phyloP scores from a whole-genome alignment of 2,329 filamentous ascomycete species.

The Blastomyces emzantsi region DNA sequence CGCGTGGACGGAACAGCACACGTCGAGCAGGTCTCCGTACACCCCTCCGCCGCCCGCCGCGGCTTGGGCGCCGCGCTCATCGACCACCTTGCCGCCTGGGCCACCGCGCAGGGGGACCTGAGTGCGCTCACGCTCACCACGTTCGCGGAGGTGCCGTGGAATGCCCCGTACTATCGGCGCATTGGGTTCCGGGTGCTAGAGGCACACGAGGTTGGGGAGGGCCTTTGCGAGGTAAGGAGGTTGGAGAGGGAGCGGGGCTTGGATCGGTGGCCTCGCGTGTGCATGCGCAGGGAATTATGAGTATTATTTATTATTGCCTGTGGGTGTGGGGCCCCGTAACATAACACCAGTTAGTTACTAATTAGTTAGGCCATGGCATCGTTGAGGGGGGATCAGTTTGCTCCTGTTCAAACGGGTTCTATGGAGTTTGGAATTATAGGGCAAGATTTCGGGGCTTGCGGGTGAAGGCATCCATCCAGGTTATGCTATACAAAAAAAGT shows the following conservation, averaged over 20 bases:
- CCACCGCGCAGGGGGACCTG: background rate
- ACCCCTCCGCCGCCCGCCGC: background rate
- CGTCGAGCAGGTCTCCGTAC: background rate
- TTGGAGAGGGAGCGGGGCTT: background rate
- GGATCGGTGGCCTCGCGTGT: background rate
- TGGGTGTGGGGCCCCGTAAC: too few species aligned
- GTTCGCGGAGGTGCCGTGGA: background rate
- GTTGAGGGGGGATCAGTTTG: too few species aligned
- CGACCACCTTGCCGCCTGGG: background rate
- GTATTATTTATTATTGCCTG: too few species aligned
- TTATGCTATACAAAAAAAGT: too few species aligned
- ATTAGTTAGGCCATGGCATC: too few species aligned
- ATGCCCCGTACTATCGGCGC: background rate
- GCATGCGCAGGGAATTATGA: constrained; percentile 4
- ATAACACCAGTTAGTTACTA: too few species aligned
- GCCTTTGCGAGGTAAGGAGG: background rate
- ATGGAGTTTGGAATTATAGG: too few species aligned
- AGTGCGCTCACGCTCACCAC: constrained; percentile 2
- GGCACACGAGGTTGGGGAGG: background rate
- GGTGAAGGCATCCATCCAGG: too few species aligned
- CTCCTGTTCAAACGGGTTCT: too few species aligned
- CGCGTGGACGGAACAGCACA: background rate
- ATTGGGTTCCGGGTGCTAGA: background rate
- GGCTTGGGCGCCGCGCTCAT: background rate
- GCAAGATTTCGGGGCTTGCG: too few species aligned